These are phyloP conservation scores for Quercus tomentella DNA, from an alignment of 331 rosid genomes.

Conservation along the genomic window DNA sequence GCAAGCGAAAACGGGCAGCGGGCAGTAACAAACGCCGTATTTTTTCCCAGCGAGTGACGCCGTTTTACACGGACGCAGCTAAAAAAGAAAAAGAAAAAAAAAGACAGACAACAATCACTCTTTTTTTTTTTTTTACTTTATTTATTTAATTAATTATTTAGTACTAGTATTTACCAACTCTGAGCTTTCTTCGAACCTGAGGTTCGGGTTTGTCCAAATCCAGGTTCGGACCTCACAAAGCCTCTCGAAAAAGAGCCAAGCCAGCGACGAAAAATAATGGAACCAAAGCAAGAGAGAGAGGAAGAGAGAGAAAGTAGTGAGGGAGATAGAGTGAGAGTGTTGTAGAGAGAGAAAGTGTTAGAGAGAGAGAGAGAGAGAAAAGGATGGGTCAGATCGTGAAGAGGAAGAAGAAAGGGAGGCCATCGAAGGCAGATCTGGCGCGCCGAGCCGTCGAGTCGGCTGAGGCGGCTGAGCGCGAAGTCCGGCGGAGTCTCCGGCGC, in stretches of 20 bases:
- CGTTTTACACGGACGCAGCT: background rate
- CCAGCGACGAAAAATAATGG: slow-evolving; percentile 54
- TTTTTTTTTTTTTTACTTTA: no score
- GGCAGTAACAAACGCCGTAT: slow-evolving; percentile 44
- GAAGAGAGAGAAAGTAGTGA: slow-evolving; percentile 18
- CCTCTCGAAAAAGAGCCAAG: slow-evolving; percentile 50
- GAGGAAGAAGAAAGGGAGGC: slow-evolving; percentile 96
- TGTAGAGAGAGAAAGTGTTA: slow-evolving; percentile 28
- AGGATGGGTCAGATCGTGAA: slow-evolving; percentile 94
- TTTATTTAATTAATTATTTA: background rate
- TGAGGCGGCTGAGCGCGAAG: slow-evolving; percentile 28
- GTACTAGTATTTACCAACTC: background rate
- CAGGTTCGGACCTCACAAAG: slow-evolving; percentile 40
- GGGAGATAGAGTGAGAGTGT: slow-evolving; percentile 27
- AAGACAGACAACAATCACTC: background rate
- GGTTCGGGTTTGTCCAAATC: slow-evolving; percentile 16
- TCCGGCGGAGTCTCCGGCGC: slow-evolving; percentile 75
- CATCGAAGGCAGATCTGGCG: slow-evolving; percentile 93
- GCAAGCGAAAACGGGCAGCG: slow-evolving; percentile 56
- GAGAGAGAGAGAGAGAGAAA: slow-evolving; percentile 23
- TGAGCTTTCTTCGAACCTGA: slow-evolving; percentile 28
- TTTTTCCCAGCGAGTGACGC: slow-evolving; percentile 20
- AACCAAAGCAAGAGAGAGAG: slow-evolving; percentile 42
- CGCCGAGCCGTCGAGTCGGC: slow-evolving; percentile 51
- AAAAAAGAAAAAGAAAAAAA: background rate